A percentile compares a stretch with the other conserved stretches of the same genome.
phyloP scores from a whole-genome alignment of 2,329 filamentous ascomycete species.

The Pseudogymnoascus pannorum region DNA sequence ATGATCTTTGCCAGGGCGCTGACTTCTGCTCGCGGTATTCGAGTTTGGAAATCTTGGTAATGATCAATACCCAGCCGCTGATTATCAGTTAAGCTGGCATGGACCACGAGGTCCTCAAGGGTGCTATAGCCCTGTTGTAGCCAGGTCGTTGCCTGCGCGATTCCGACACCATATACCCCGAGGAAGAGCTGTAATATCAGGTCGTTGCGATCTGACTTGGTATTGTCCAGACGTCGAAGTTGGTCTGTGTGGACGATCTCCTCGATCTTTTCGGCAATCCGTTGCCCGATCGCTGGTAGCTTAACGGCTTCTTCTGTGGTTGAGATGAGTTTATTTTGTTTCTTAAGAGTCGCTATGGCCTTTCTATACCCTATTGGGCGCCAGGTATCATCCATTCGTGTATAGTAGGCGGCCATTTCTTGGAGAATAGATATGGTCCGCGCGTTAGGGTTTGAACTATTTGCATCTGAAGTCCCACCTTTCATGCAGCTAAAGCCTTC shows the following conservation, averaged over 20 bases:
- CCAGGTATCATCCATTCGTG: slow-evolving; percentile 69
- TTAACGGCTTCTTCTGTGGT: slow-evolving; percentile 62
- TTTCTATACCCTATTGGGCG: slow-evolving; percentile 68
- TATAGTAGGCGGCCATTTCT: slow-evolving; percentile 73
- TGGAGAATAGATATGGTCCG: slow-evolving; percentile 70
- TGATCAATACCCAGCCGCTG: slow-evolving; percentile 73
- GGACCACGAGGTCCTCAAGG: slow-evolving; percentile 59
- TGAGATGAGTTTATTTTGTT: slow-evolving; percentile 54
- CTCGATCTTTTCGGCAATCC: slow-evolving; percentile 78
- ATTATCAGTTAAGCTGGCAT: slow-evolving; percentile 57
- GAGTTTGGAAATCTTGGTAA: slow-evolving; percentile 69
- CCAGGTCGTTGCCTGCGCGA: slow-evolving; percentile 65
- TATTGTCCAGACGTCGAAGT: slow-evolving; percentile 64
- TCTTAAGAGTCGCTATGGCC: slow-evolving; percentile 65
- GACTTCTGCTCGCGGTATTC: slow-evolving; percentile 74
- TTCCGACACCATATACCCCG: slow-evolving; percentile 72
- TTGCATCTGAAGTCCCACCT: slow-evolving; percentile 37
- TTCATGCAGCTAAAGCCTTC: slow-evolving; percentile 49
- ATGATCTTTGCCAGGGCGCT: slow-evolving; percentile 61
- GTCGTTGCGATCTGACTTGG: slow-evolving; percentile 59
- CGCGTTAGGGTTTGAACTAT: slow-evolving; percentile 58
- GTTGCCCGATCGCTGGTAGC: slow-evolving; percentile 62
- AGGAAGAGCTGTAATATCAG: slow-evolving; percentile 61
- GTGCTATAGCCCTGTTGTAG: slow-evolving; percentile 66
- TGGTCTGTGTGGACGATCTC: slow-evolving; percentile 73